phyloP scores from a whole-genome alignment of 2,329 filamentous ascomycete species.

The Cladosporium austrohemisphaericum region DNA sequence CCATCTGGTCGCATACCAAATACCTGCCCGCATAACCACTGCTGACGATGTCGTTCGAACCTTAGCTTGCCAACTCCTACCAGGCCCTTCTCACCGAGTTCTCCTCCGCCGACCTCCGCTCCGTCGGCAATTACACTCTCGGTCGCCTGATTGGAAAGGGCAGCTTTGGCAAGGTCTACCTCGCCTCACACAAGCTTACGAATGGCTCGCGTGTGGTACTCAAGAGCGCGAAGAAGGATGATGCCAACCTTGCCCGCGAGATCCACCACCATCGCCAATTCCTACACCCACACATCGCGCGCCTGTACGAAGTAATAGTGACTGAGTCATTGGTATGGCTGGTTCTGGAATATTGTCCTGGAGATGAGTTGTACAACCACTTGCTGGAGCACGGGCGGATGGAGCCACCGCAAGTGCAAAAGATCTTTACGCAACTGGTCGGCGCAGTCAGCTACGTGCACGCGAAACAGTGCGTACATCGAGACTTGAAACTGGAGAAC shows the following conservation, averaged over 20 bases:
- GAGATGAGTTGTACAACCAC: slow-evolving; percentile 96
- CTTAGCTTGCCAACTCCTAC: slow-evolving; percentile 91
- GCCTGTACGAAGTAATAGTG: slow-evolving; percentile 96
- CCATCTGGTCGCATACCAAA: background rate
- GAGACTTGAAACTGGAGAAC: slow-evolving; percentile 94
- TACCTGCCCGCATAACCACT: background rate
- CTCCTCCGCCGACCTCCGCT: slow-evolving; percentile 81
- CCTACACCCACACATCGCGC: slow-evolving; percentile 92
- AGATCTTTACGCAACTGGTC: slow-evolving; percentile 91
- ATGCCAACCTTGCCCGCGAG: slow-evolving; percentile 91
- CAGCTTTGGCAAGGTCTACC: slow-evolving; percentile 96
- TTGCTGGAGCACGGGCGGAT: slow-evolving; percentile 82
- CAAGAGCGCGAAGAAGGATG: slow-evolving; percentile 94
- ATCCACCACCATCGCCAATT: slow-evolving; percentile 99
- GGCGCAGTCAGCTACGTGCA: slow-evolving; percentile 95
- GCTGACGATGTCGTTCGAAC: slow-evolving; percentile 5
- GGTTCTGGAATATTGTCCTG: slow-evolving; percentile 92
- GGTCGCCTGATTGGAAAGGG: slow-evolving; percentile 93
- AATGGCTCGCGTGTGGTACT: slow-evolving; percentile 99
- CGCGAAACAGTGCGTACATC: slow-evolving; percentile 89
- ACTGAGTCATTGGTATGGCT: slow-evolving; percentile 95
- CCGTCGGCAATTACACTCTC: slow-evolving; percentile 90
- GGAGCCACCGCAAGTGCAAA: slow-evolving; percentile 81
- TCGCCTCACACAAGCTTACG: slow-evolving; percentile 93
- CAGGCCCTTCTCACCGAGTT: slow-evolving; percentile 97